Evolutionary conservation across 148 eudicot genomes (phyloP).

Genomic region (Silene uniflora): DNA sequence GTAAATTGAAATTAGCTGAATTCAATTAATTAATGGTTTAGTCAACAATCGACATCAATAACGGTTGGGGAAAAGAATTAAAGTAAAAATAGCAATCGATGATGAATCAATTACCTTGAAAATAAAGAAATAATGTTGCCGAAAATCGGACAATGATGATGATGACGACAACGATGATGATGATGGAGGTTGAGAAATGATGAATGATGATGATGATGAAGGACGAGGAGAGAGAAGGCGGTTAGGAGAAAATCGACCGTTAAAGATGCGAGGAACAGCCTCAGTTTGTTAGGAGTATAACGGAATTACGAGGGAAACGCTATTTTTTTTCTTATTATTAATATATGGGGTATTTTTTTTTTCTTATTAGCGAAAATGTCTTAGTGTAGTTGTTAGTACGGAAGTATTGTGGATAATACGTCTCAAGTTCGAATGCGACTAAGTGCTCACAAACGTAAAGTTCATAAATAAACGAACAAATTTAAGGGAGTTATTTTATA

Average conservation of each 20-base stretch:
- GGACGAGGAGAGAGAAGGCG: conserved; percentile 1
- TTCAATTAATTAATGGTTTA: not conserved
- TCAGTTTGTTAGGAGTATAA: not conserved
- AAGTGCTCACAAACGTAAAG: no score
- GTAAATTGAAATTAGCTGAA: not conserved
- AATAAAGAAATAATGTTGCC: not conserved
- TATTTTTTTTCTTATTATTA: no score
- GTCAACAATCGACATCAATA: not conserved
- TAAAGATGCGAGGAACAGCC: not conserved
- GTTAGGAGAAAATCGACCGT: conserved; percentile 29
- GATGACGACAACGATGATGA: not conserved
- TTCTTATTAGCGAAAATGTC: no score
- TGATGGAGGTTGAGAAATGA: not conserved
- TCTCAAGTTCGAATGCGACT: no score
- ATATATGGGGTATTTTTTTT: no score
- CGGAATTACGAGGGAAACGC: not conserved
- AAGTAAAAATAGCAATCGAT: conserved; percentile 12
- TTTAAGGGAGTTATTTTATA: no score
- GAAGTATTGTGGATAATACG: no score
- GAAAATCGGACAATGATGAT: not conserved
- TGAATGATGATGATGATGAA: conserved; percentile 7
- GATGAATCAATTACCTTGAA: not conserved
- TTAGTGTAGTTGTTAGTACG: no score
- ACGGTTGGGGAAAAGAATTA: not conserved
- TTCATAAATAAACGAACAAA: no score